Percentiles rank a stretch among this genome's conserved stretches.
Evolutionary conservation across 169 alveolate species (phyloP).

Genomic region (Plasmodium yoelii): DNA sequence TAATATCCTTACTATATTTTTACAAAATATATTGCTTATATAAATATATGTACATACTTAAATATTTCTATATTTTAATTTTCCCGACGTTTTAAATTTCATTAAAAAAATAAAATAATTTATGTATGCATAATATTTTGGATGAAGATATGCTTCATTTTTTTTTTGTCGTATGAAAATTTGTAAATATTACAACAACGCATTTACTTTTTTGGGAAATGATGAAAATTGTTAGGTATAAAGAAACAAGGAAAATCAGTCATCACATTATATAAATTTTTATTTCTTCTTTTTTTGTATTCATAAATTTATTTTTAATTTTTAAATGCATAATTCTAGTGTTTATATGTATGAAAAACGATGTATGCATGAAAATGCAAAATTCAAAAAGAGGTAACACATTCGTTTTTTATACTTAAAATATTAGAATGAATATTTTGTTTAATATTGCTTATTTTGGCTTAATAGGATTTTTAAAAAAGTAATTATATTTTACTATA

Average conservation of each 20-base stretch:
- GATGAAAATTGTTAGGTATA: constrained; percentile 10
- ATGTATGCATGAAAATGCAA: too few relatives aligned
- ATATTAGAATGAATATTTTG: too few relatives aligned
- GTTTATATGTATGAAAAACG: too few relatives aligned
- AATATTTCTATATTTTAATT: constrained; percentile 7
- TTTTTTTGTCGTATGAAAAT: constrained; percentile 6
- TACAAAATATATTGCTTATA: background rate
- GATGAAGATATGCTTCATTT: background rate
- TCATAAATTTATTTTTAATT: background rate
- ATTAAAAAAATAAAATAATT: background rate
- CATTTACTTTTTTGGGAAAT: constrained; percentile 13
- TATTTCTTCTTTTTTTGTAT: background rate
- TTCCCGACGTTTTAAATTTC: constrained; percentile 4
- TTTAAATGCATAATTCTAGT: too few relatives aligned
- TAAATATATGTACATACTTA: background rate
- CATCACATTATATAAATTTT: constrained; percentile 11
- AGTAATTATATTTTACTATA: too few relatives aligned
- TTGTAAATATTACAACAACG: constrained; percentile 21
- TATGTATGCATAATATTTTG: too few relatives aligned
- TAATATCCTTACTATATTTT: too few relatives aligned
- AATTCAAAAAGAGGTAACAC: too few relatives aligned
- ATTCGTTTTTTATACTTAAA: background rate
- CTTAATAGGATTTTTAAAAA: too few relatives aligned
- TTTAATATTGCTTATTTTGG: too few relatives aligned
- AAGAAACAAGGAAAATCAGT: constrained; percentile 1